Conservation (phyloP, 148 eudicot species). For the Amaranthus cruentus region DNA sequence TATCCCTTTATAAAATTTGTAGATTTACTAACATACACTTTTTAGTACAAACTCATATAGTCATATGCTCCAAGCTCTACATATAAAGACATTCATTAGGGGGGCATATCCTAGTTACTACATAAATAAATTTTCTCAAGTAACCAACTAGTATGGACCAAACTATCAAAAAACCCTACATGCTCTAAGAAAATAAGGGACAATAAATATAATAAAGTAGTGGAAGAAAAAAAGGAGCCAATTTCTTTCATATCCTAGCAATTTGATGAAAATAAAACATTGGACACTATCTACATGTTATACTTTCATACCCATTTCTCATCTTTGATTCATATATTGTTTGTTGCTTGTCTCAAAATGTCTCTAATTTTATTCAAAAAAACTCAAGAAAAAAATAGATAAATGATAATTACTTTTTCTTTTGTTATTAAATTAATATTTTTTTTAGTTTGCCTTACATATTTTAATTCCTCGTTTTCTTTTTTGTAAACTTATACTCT, state of each 20-base stretch:
- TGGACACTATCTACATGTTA: slow-evolving; percentile 18
- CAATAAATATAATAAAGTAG: not conserved
- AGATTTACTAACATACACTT: no score
- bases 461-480: no score
- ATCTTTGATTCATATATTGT: not conserved
- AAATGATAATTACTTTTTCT: no score
- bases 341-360: not conserved
- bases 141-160: not conserved
- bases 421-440: no score
- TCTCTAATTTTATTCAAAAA: not conserved
- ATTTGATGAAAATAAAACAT: not conserved
- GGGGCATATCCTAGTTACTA: not conserved
- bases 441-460: no score
- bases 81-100: not conserved
- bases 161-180: not conserved
- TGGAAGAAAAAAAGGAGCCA: not conserved
- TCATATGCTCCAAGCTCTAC: not conserved
- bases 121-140: not conserved
- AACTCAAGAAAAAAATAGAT: not conserved
- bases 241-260: slow-evolving; percentile 8
- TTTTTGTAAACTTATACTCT: no score
- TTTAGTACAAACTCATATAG: not conserved
- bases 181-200: not conserved
- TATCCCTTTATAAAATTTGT: no score
- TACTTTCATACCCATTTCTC: slow-evolving; percentile 15